A percentile compares a stretch with the other conserved stretches of the same genome.
These are phyloP conservation scores for Breynia disticha DNA, from an alignment of 441 rosid genomes.

Conservation along the genomic window DNA sequence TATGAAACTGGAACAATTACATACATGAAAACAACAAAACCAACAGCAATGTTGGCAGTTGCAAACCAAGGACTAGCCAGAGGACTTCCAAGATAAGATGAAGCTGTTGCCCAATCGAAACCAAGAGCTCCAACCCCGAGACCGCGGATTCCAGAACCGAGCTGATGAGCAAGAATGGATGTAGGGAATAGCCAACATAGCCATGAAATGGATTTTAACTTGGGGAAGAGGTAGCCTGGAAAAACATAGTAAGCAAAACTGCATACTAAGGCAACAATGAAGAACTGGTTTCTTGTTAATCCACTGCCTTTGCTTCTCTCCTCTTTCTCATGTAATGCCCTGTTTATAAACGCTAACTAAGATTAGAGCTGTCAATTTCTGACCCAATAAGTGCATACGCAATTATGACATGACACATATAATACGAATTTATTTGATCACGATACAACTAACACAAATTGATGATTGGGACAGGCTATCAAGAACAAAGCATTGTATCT, in stretches of 20 bases:
- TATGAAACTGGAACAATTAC: constrained; percentile 56
- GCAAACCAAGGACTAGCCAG: constrained; percentile 98
- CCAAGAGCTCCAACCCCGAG: constrained; percentile 69
- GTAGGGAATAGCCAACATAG: constrained; percentile 73
- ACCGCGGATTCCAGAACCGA: constrained; percentile 80
- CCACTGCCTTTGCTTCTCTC: constrained; percentile 44
- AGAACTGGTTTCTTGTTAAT: constrained; percentile 71
- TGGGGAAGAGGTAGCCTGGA: constrained; percentile 71
- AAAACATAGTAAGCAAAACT: constrained; percentile 74
- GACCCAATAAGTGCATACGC: too few species aligned
- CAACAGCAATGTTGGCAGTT: constrained; percentile 75
- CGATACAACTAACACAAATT: too few species aligned
- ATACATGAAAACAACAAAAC: constrained; percentile 57
- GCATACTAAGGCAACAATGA: constrained; percentile 56
- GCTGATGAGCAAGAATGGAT: constrained; percentile 71
- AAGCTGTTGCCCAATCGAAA: constrained; percentile 78
- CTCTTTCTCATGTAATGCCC: constrained; percentile 83
- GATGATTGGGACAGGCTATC: too few species aligned
- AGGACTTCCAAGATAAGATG: constrained; percentile 92
- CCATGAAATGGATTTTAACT: constrained; percentile 74
- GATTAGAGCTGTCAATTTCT: too few species aligned
- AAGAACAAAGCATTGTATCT: too few species aligned
- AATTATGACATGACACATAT: too few species aligned
- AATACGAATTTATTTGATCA: too few species aligned
- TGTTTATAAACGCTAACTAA: constrained; percentile 15